A percentile compares a stretch with the other conserved stretches of the same genome.
Conservation (phyloP, 2,329 filamentous ascomycete genomes). For the Blastomyces gilchristii region DNA sequence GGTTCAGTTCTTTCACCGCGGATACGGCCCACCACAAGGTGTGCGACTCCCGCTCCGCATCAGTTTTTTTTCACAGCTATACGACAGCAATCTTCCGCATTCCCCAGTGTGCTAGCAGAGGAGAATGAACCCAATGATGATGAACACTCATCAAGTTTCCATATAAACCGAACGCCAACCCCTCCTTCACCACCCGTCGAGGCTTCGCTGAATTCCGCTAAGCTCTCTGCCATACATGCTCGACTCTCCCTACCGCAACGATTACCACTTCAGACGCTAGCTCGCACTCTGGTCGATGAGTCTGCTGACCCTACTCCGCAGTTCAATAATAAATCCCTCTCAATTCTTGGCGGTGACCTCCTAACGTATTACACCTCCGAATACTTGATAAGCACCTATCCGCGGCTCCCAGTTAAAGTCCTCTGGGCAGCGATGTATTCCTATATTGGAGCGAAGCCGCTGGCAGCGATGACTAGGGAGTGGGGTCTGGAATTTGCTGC, state of each 20-base stretch:
- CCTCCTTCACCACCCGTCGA: slow-evolving; percentile 63
- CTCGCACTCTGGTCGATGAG: slow-evolving; percentile 71
- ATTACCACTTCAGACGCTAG: slow-evolving; percentile 76
- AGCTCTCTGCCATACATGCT: slow-evolving; percentile 85
- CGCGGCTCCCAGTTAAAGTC: slow-evolving; percentile 80
- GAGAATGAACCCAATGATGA: slow-evolving; percentile 22
- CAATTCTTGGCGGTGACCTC: slow-evolving; percentile 69
- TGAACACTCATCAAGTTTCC: slow-evolving; percentile 19
- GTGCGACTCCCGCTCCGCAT: slow-evolving; percentile 13
- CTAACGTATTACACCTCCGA: slow-evolving; percentile 84
- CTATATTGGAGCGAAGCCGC: slow-evolving; percentile 65
- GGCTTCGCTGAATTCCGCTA: slow-evolving; percentile 62
- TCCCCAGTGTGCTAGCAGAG: slow-evolving; percentile 21
- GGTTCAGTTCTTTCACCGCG: slow-evolving; percentile 41
- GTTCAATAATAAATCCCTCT: slow-evolving; percentile 83
- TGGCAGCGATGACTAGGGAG: slow-evolving; percentile 63
- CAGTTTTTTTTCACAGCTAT: slow-evolving; percentile 20
- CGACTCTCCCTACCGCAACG: slow-evolving; percentile 71
- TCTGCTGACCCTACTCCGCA: slow-evolving; percentile 68
- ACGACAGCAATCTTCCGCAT: slow-evolving; percentile 35
- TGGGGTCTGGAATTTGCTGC: slow-evolving; percentile 91
- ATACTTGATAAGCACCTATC: slow-evolving; percentile 78
- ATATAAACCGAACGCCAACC: slow-evolving; percentile 26
- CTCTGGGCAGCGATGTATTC: slow-evolving; percentile 77
- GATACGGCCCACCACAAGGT: slow-evolving; percentile 30